These are phyloP conservation scores for Coniochaeta hoffmannii DNA, from an alignment of 2,329 filamentous ascomycete species.

Conservation along the genomic window DNA sequence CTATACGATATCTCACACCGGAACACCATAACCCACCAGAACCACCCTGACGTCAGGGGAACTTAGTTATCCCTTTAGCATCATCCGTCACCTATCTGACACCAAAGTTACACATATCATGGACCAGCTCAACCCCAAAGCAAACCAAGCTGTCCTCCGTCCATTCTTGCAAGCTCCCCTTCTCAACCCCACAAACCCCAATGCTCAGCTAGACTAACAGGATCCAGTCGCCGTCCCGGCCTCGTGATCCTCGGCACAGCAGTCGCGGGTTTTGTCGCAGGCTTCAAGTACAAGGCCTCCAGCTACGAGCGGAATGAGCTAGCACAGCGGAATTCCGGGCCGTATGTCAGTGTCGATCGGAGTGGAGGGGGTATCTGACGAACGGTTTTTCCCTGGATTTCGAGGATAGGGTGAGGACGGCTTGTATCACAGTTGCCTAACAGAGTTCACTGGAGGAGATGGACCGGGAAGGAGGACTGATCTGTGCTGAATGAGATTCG, in stretches of 20 bases:
- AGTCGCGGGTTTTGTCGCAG: constrained; percentile 18
- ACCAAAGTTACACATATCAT: no score
- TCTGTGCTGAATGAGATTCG: no score
- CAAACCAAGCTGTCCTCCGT: constrained; percentile 5
- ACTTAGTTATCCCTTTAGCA: background rate
- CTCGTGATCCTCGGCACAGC: constrained; percentile 26
- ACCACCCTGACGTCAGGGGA: background rate
- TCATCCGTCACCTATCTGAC: background rate
- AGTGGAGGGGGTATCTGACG: constrained; percentile 38
- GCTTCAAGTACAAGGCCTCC: constrained; percentile 27
- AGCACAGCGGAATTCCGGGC: constrained; percentile 30
- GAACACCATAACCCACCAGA: no score
- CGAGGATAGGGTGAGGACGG: background rate
- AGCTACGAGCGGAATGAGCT: constrained; percentile 33
- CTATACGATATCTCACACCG: no score
- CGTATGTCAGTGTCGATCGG: constrained; percentile 44
- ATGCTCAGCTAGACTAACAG: background rate
- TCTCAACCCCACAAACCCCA: background rate
- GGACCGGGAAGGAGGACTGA: no score
- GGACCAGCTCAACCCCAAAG: background rate
- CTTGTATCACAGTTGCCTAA: no score
- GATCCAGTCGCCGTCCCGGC: constrained; percentile 28
- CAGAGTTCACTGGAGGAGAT: no score
- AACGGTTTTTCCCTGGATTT: no score
- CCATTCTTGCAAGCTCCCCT: background rate